These are phyloP conservation scores for Schizophyllum commune DNA, from an alignment of 1,284 basidiomycete genomes.

Conservation along the genomic window DNA sequence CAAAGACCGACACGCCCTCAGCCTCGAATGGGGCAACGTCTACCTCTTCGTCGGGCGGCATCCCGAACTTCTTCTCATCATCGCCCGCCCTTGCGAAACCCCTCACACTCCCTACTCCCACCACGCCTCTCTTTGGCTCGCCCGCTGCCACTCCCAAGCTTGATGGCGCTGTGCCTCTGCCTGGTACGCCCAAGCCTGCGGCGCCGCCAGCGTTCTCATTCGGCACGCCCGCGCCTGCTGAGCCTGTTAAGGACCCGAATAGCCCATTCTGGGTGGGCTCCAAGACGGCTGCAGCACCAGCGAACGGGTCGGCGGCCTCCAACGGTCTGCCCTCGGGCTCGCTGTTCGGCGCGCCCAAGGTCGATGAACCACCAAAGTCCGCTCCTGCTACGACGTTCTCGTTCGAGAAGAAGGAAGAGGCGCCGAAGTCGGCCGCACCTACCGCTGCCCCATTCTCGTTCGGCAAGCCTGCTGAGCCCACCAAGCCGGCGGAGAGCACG, in stretches of 20 bases:
- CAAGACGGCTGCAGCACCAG: neutral
- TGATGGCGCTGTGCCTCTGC: neutral
- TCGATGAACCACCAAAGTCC: neutral
- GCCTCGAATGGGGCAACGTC: slow-evolving; percentile 9
- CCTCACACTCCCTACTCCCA: slow-evolving; percentile 11
- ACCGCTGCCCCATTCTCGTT: slow-evolving; percentile 4
- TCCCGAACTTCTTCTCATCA: slow-evolving; percentile 46
- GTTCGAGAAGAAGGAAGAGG: neutral
- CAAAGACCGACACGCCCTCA: slow-evolving; percentile 1
- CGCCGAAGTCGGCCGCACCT: neutral
- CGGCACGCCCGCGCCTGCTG: slow-evolving; percentile 7
- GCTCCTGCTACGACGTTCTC: neutral
- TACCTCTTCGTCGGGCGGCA: slow-evolving; percentile 11
- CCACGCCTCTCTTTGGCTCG: slow-evolving; percentile 9
- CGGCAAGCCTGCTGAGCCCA: slow-evolving; percentile 1
- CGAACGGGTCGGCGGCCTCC: neutral
- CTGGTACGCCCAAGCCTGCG: slow-evolving; percentile 9
- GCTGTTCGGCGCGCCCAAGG: neutral
- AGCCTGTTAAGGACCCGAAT: slow-evolving; percentile 19
- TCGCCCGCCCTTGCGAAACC: slow-evolving; percentile 17
- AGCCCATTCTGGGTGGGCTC: neutral
- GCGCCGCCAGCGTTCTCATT: slow-evolving; percentile 2
- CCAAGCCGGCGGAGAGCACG: neutral
- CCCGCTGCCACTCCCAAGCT: slow-evolving; percentile 1
- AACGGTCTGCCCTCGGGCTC: neutral